Evolutionary conservation across 768 basidiomycete genomes (phyloP), one percentile per base, ranked within the genome.

Genomic region (Psilocybe sp.): DNA sequence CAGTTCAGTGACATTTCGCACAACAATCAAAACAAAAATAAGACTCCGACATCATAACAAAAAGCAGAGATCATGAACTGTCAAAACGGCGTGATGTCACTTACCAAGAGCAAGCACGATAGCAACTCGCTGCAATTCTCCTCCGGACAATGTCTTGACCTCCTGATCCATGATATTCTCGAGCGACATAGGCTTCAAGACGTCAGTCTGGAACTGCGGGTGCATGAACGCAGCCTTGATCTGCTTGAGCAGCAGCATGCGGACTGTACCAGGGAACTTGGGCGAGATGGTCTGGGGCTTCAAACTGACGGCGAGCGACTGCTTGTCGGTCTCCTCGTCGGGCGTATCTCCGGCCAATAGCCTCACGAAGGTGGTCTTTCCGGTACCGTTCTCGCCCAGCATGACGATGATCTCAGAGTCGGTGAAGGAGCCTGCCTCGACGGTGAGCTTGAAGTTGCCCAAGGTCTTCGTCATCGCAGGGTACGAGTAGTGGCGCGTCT

Each of bases 351-450:
- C 97, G 1, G 94, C 93, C 45, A 99, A 79, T 47, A 99, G 73
- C 53, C 95, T 90, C 49, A 99, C 93, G 66, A 99, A 92, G 1
- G 97, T 99, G 39, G 97, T 98, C 78, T 99, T 99, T 35, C 97
- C 95, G 2, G 93, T 99, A 44, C 97, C 97, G 69, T 99, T 99
- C 80, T 99, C 97, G 54, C 97, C 97, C 32, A 99, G 76, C 87
- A 99, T 91, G 67, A 99, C 97, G 60, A 99, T 92, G 67, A 99
- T 99, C 68, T 99, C 97, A 2, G 95, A 98, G 65, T 98, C 95
- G n/a, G 96, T 95, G 73, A 98, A 99, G 32, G 80, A 80, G 19
- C 97, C 97, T 0, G 69, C 73, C 60, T 96, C 82, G 47, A 99
- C 91, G 44, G 92, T 92, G 42, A 99, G 82, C 70, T 99, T 98